Base-by-base conservation (phyloP, 441 rosid genomes). In the Adansonia grandidieri region DNA sequence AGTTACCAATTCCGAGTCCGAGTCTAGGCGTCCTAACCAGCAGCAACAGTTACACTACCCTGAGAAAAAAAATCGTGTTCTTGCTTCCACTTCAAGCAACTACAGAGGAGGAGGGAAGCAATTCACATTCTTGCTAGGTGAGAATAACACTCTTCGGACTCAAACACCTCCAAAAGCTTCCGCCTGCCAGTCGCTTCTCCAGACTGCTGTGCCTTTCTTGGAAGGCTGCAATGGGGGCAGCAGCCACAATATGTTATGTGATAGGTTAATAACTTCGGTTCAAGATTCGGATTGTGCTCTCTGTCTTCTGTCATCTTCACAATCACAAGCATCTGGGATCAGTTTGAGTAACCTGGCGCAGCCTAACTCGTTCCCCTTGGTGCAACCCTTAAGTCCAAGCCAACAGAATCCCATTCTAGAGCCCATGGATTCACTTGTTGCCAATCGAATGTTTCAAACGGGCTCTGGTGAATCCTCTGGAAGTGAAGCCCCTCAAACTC, bases 291-390 rank as follows among this genome's bases (percentile, higher is more conserved):
- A 91, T 78, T 90, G 95, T 88, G 98, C 98, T 93, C 97, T 89
- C 98, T 93, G 97, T 93, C 98, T 92, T 89, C 97, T 92, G 98
- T 93, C 98, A 89, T 87, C 91, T 7, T 78, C 82, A 20, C 82
- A 50, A 76, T 77, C 82, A 51, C 89, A 80, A 79, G 74, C 82
- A 69, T 78, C 86, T 17, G 85, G 86, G 73, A 77, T 82, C 68
- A 62, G 80, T 75, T 78, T 78, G 63, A 82, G 79, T 57, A 82
- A 73, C 71, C 60, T 87, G 80, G 70, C 60, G 74, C 90, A 80
- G 81, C 79, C 82, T 62, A 75, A 70, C 45, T 77, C 91, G 54
- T 65, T 87, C 54, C 82, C 85, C 44, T 74, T 76, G 75, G 78
- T 77, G 86, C 84, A 81, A 22, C 66, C 85, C 54, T 3, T 77